Evolutionary conservation across 305 asterid species (phyloP).

Genomic region (Solanum hybrid): DNA sequence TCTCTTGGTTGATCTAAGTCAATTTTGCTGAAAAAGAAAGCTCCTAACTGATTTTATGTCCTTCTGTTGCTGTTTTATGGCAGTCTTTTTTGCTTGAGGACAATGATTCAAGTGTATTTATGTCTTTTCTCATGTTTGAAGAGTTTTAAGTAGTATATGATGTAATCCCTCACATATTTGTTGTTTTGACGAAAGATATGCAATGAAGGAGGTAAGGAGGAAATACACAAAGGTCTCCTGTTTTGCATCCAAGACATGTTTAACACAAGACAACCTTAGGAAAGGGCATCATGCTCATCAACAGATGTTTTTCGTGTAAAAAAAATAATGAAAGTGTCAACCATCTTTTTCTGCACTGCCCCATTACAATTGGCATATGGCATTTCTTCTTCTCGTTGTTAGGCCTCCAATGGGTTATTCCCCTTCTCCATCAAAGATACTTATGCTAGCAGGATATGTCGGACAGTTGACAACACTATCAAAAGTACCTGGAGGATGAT

Average conservation of each 20-base stretch:
- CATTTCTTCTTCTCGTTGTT: not conserved
- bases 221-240: not conserved
- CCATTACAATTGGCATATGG: not conserved
- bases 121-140: not conserved
- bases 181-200: not conserved
- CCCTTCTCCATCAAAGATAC: not conserved
- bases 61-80: not conserved
- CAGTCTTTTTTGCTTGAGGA: not conserved
- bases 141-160: not conserved
- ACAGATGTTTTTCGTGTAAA: not conserved
- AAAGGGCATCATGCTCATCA: not conserved
- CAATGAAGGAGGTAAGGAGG: not conserved
- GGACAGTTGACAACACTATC: not conserved
- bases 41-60: not conserved
- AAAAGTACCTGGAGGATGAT: not conserved
- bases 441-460: not conserved
- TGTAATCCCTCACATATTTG: not conserved
- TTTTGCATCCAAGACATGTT: not conserved
- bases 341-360: not conserved
- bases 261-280: not conserved
- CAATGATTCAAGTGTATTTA: not conserved
- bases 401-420: not conserved
- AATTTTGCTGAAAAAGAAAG: not conserved
- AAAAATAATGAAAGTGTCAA: not conserved
- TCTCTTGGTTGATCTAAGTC: not conserved